phyloP scores from a whole-genome alignment of 306 rosid genomes.

The Biancaea sappan region DNA sequence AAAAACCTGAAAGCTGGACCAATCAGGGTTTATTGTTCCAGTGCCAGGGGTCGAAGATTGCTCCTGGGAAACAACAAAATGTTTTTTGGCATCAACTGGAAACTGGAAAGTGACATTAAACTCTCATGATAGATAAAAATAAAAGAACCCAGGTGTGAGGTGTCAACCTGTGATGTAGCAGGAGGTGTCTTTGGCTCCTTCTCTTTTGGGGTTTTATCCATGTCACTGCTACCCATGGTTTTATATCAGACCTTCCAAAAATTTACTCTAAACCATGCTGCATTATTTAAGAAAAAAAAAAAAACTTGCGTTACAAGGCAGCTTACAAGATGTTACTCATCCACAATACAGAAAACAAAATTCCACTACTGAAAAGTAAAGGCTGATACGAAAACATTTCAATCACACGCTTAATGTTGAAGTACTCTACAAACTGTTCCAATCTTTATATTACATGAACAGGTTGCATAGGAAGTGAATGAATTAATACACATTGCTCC shows the following conservation, averaged over 20 bases:
- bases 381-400: conserved; percentile 18
- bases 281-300: conserved; percentile 19
- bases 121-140: conserved; percentile 8
- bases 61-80: conserved; percentile 58
- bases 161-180: conserved; percentile 74
- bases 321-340: conserved; percentile 20
- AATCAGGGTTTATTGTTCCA: conserved; percentile 84
- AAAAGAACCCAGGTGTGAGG: conserved; percentile 36
- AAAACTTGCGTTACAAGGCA: conserved; percentile 42
- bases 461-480: background rate
- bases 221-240: conserved; percentile 79
- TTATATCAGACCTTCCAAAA: conserved; percentile 39
- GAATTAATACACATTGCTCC: conserved; percentile 21
- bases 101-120: conserved; percentile 18
- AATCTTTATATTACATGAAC: conserved; percentile 4
- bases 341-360: background rate
- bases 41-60: conserved; percentile 67
- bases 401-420: conserved; percentile 16
- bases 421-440: conserved; percentile 14
- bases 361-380: conserved; percentile 3
- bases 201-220: conserved; percentile 79
- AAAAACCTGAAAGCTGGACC: conserved; percentile 94
- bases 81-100: conserved; percentile 10
- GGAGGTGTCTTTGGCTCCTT: conserved; percentile 79
- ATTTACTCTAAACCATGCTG: conserved; percentile 57